Percentiles rank a stretch among this genome's conserved stretches.
These are phyloP conservation scores for Chlorella sp. DNA, from an alignment of 139 green algal species.

Conservation along the genomic window DNA sequence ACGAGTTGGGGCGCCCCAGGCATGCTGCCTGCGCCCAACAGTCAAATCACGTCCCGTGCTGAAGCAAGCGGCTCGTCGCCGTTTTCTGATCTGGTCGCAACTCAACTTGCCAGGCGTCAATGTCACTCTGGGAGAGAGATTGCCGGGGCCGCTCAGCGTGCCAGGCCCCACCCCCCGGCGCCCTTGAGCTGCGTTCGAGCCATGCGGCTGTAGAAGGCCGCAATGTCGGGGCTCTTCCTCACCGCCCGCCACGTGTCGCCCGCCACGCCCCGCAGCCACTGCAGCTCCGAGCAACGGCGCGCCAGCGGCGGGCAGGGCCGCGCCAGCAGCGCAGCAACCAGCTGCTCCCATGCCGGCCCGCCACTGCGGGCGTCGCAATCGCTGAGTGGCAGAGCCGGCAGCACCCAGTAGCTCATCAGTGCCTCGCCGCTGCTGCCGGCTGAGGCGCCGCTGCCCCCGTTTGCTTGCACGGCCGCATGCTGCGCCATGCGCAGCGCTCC, in stretches of 20 bases:
- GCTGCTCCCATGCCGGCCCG: neutral
- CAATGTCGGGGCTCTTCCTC: constrained; percentile 8
- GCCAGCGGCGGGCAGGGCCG: neutral
- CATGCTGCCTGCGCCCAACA: too few relatives aligned
- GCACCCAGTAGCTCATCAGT: constrained; percentile 15
- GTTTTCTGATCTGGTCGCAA: too few relatives aligned
- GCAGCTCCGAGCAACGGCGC: constrained; percentile 5
- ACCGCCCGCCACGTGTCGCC: constrained; percentile 17
- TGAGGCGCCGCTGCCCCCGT: neutral
- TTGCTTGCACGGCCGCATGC: neutral
- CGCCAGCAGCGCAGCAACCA: neutral
- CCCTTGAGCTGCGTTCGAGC: constrained; percentile 16
- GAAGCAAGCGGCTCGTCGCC: too few relatives aligned
- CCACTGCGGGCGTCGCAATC: neutral
- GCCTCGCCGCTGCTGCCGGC: neutral
- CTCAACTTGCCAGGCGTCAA: too few relatives aligned
- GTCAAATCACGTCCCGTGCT: too few relatives aligned
- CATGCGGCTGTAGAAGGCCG: constrained; percentile 8
- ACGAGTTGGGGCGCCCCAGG: too few relatives aligned
- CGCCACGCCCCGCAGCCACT: constrained; percentile 1
- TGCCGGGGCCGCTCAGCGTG: neutral
- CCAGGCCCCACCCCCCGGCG: constrained; percentile 24
- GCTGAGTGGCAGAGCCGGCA: neutral
- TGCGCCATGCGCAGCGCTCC: constrained; percentile 11
- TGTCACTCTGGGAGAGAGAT: too few relatives aligned